phyloP scores from a whole-genome alignment of 345 rosid species.

The Acer campestre region DNA sequence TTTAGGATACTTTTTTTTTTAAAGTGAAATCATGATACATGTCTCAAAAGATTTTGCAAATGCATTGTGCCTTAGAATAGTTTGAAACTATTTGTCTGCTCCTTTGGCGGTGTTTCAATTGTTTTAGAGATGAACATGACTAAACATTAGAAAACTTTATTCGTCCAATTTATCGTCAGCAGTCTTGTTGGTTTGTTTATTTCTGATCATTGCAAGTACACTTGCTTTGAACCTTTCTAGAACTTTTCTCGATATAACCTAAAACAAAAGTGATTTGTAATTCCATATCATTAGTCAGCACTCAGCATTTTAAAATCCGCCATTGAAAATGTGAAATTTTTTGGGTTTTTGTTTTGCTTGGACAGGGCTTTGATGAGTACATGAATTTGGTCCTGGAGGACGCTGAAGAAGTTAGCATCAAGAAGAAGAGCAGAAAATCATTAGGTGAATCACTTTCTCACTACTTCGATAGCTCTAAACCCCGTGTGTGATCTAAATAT shows the following conservation, averaged over 20 bases:
- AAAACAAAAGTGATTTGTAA: background rate
- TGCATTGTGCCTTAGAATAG: background rate
- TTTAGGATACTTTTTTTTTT: background rate
- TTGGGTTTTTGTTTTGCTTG: conserved; percentile 11
- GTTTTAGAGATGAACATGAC: conserved; percentile 18
- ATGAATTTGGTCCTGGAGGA: conserved; percentile 97
- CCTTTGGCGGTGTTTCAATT: conserved; percentile 8
- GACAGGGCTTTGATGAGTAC: conserved; percentile 94
- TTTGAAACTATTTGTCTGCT: conserved; percentile 2
- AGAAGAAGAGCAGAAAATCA: conserved; percentile 83
- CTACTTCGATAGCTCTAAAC: background rate
- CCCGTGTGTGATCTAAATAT: background rate
- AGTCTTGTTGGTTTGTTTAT: background rate
- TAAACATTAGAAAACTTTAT: background rate
- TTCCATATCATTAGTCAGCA: background rate
- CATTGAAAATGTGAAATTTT: background rate
- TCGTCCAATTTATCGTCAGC: background rate
- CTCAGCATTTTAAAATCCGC: background rate
- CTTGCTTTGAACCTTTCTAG: background rate
- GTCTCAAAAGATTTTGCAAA: background rate
- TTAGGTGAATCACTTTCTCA: conserved; percentile 49
- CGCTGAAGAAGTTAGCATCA: conserved; percentile 90
- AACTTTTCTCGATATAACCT: background rate
- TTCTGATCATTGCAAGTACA: background rate
- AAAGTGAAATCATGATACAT: background rate